Evolutionary conservation across 805 yeast genomes (phyloP), one percentile per base, ranked within the genome.

Genomic region (Wickerhamomyces sydowiorum): DNA sequence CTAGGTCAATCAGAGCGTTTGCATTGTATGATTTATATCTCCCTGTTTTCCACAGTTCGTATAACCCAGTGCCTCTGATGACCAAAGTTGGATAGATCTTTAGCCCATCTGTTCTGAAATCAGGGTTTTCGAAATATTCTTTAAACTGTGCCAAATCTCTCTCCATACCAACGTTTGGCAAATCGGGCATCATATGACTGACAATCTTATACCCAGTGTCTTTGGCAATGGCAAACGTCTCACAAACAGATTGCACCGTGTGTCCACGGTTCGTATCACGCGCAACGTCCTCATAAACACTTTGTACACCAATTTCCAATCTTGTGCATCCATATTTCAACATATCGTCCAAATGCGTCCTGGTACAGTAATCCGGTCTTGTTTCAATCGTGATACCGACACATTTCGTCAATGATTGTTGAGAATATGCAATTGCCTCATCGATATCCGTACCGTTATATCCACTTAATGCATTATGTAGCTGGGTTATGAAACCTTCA

Each of bases 141-240:
- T 83, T 79, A 60, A 93, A 93, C 66, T 93, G 99, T 57, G 89
- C 96, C 45, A 91, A 69, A 61, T 93, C 99, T 61, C 99, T 78
- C 66, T 93, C 99, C 96, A 91, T 87, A 17, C 98, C 99, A 45
- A 93, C 97, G 57, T 93, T 93, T 15, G 99, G 99, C 55, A 93
- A 72, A 70, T 93, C 99, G 14, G 99, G 99, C 99, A 93, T 93
- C 99, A 93, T 93, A 67, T 93, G 99, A 50, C 95, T 82, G 20
- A 93, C 99, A 41, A 93, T 96, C 61, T 93, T 93, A 65, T 90
- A 93, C 13, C 99, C 99, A 1, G 99, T 91, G 64, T 93, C 99
- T 61, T 93, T 93, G n/a, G 98, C 95, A 36, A 85, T 78, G 1
- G 87, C 86, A 69, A 93, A 93, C 0, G 98, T 93, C 59, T 91